Base-by-base conservation (phyloP, 2,329 filamentous ascomycete genomes). In the Cladosporium sp. region DNA sequence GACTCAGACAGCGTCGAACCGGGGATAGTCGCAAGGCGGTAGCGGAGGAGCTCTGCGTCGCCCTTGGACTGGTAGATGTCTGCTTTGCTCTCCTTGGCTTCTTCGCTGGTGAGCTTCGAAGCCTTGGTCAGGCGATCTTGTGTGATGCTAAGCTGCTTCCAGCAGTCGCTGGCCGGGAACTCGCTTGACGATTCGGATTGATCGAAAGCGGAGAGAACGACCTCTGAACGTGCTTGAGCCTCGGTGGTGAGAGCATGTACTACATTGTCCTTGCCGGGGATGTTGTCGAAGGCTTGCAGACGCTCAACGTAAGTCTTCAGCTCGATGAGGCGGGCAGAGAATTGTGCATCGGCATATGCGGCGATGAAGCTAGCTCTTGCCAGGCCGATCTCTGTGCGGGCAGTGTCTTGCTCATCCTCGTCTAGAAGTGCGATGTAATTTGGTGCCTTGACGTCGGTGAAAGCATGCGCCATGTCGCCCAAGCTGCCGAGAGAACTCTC, bases 401-500 rank as follows among this genome's bases (percentile, higher is more conserved):
- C 67, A 17, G 63, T 59, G 20, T 63, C 61, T 39, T 68, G 64
- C 28, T 64, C 62, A 7, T 66, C 65, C 1, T 53, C 55, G 6
- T 64, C 59, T 10, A 78, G 59, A 3, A 76, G 69, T 4, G 60
- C 69, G 13, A 83, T 72, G 58, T 84, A 83, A n/a, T 70, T 66
- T 3, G 80, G 77, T 2, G 86, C 75, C 56, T 80, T 84, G 22
- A 76, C 75, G 25, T 78, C 75, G 3, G 83, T 70, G 9, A 86
- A 74, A 58, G 80, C 78, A 61, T 85, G 77, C 58, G 84, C 80
- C 54, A 84, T 78, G 73, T 82, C 81, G n/a, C 80, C 77, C 15
- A 87, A 73, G 66, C 72, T 66, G 69, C 75, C 52, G 65, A 79
- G 58, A 63, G 78, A 64, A 76, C 70, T 54, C 80, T 75, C 39